Base-by-base conservation (phyloP, 2,329 filamentous ascomycete species). In the Drechmeria coniospora region DNA sequence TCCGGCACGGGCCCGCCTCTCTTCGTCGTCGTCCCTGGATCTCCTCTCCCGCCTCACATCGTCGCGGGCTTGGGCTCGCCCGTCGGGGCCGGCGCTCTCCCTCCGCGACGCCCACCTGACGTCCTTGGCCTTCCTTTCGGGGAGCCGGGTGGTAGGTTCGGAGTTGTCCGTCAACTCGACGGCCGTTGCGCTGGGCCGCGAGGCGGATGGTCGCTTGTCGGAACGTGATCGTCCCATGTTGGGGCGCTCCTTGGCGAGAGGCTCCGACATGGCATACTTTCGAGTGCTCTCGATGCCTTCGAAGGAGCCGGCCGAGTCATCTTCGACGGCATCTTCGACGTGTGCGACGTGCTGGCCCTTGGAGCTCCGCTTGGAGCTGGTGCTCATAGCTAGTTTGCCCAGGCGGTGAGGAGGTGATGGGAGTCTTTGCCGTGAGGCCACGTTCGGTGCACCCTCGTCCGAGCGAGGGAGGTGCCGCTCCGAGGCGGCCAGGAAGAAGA, bases 171-270 rank as follows among this genome's bases (percentile, higher is more conserved):
- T 54, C 21, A 54, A 36, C 19, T 38, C 35, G 9, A 43, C 28
- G 41, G 54, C 52, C 21, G 55, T 51, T 10, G 57, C 52, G 23
- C 51, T 51, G 25, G 49, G 45, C 33, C 51, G 55, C 28, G 47
- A 30, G 47, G 36, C 46, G 14, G 43, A 31, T 11, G 43, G 36
- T 21, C 44, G 42, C 34, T 42, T 46, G 23, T 61, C 54, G 30
- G 42, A 57, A 34, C 62, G 57, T 23, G 59, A 51, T 42, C 57
- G 63, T 36, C 63, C 47, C 13, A 59, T 67, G 43, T 69, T 70
- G 41, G 66, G 57, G 18, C 54, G 56, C 40, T 67, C 57, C 36
- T 62, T 66, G 27, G 40, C 45, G 8, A 61, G 58, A 36, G 52
- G 57, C 28, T 56, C 48, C 17, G 62, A 65, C 19, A 50, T 50